These are phyloP conservation scores for Curvularia hawaiiensis DNA, from an alignment of 2,329 filamentous ascomycete genomes.

Conservation along the genomic window DNA sequence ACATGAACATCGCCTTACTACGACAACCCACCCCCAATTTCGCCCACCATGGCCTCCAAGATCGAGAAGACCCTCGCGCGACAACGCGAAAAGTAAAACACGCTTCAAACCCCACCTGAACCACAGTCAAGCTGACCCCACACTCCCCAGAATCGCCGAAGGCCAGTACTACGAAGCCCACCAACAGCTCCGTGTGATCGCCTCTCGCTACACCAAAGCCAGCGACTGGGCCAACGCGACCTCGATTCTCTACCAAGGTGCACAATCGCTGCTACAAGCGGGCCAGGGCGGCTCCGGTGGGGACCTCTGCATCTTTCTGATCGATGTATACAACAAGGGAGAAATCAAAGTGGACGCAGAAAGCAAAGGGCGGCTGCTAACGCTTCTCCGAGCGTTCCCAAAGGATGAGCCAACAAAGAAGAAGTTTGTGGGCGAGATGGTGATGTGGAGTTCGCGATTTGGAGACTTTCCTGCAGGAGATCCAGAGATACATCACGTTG, in stretches of 20 bases:
- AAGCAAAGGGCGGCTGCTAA: conserved; percentile 75
- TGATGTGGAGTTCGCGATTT: conserved; percentile 85
- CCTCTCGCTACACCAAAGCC: conserved; percentile 89
- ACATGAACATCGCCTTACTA: background rate
- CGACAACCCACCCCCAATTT: background rate
- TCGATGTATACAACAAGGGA: conserved; percentile 90
- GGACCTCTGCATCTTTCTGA: conserved; percentile 83
- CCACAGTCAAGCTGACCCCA: conserved; percentile 20
- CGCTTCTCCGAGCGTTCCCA: conserved; percentile 79
- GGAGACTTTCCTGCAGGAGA: conserved; percentile 91
- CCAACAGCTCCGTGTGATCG: conserved; percentile 95
- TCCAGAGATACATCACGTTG: conserved; percentile 91
- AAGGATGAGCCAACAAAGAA: conserved; percentile 87
- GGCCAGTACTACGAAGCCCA: conserved; percentile 98
- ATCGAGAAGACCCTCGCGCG: conserved; percentile 75
- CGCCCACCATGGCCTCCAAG: conserved; percentile 50
- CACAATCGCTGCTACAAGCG: conserved; percentile 83
- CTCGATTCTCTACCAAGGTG: conserved; percentile 83
- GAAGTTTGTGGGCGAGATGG: conserved; percentile 86
- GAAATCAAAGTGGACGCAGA: conserved; percentile 76
- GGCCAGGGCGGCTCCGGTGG: conserved; percentile 94
- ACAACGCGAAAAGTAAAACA: conserved; percentile 73
- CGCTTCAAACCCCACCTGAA: background rate
- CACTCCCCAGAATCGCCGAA: conserved; percentile 71
- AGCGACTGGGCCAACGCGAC: conserved; percentile 83